Percentiles rank a stretch among this genome's conserved stretches.
phyloP scores from a whole-genome alignment of 2,329 filamentous ascomycete species.

The Fusarium penzigii region DNA sequence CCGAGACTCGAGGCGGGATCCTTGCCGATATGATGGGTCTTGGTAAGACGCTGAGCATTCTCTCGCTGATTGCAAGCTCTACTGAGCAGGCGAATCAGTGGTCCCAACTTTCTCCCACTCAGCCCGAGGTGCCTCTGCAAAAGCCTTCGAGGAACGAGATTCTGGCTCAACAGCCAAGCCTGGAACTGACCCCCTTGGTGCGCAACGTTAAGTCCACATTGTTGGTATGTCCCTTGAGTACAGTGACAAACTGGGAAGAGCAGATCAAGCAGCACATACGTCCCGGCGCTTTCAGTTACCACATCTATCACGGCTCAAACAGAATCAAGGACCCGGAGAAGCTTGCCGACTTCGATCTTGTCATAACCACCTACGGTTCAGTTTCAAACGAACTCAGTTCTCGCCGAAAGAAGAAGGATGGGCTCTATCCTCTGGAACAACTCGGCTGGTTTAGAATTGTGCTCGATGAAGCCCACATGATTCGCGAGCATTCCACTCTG shows the following conservation, averaged over 20 bases:
- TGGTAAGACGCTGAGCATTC: conserved; percentile 83
- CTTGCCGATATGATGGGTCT: conserved; percentile 87
- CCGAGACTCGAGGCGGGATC: conserved; percentile 71
- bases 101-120: conserved; percentile 52
- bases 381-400: conserved; percentile 75
- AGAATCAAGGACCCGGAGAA: conserved; percentile 68
- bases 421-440: conserved; percentile 66
- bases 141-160: conserved; percentile 36
- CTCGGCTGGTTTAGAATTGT: conserved; percentile 94
- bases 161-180: conserved; percentile 37
- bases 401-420: conserved; percentile 61
- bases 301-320: conserved; percentile 83
- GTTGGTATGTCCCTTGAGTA: conserved; percentile 85
- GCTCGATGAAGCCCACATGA: conserved; percentile 92
- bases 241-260: conserved; percentile 91
- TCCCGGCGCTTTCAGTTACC: conserved; percentile 64
- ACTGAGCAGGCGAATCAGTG: conserved; percentile 64
- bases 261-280: conserved; percentile 84
- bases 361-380: conserved; percentile 92
- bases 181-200: conserved; percentile 53
- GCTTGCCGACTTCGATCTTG: conserved; percentile 74
- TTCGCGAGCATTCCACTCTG: conserved; percentile 79
- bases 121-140: conserved; percentile 45
- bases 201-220: conserved; percentile 79
- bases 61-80: conserved; percentile 73